Conservation (phyloP, 75 land plant species). For the Selaginella tamariscina region DNA sequence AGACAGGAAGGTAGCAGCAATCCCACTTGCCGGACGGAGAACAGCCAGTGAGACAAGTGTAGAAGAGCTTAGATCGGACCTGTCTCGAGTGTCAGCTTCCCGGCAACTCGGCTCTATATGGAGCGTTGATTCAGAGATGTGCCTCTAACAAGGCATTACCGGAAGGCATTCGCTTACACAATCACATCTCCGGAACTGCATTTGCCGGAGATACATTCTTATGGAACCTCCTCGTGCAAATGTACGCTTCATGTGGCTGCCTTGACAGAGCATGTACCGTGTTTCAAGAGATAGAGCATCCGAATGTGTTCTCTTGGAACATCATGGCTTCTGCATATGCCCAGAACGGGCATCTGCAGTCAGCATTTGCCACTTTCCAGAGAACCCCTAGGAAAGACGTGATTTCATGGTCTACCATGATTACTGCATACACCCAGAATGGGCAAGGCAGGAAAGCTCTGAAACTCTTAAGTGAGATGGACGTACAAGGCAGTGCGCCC, state of each 20-base stretch:
- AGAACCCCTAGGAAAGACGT: conserved; percentile 2
- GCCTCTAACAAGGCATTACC: background rate
- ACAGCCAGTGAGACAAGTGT: background rate
- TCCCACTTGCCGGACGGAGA: background rate
- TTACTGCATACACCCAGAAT: background rate
- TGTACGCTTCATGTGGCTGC: conserved; percentile 3
- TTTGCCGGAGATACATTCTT: background rate
- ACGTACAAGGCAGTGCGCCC: background rate
- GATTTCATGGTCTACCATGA: background rate
- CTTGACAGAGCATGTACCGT: background rate
- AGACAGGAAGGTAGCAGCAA: background rate
- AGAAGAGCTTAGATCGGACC: background rate
- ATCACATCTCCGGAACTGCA: background rate
- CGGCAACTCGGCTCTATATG: background rate
- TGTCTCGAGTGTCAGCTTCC: background rate
- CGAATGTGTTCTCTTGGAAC: conserved; percentile 8
- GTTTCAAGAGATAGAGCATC: background rate
- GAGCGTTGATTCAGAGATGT: background rate
- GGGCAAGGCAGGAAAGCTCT: background rate
- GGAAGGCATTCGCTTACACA: background rate
- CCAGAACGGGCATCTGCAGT: background rate
- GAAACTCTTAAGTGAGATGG: background rate
- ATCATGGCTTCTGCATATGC: conserved; percentile 11
- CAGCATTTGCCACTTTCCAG: background rate
- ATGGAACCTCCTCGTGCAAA: conserved; percentile 7